A percentile compares a stretch with the other conserved stretches of the same genome.
Evolutionary conservation across 805 yeast species (phyloP).

Genomic region (Starmera caribaea): DNA sequence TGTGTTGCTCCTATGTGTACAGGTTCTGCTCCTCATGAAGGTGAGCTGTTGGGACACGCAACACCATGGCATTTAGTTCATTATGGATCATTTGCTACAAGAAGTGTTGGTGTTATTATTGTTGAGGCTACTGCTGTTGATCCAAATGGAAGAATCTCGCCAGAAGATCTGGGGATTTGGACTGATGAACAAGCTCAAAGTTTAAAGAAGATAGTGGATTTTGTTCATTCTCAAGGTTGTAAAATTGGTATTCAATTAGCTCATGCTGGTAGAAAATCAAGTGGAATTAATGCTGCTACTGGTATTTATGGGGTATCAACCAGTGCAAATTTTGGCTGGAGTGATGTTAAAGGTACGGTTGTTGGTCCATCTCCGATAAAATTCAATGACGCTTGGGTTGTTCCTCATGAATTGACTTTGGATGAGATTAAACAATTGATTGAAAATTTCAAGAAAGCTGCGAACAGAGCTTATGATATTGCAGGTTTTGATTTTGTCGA

Average conservation of each 20-base stretch:
- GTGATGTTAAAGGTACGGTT: constrained; percentile 25
- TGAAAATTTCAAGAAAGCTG: constrained; percentile 33
- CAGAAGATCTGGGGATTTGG: constrained; percentile 42
- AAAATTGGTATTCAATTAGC: constrained; percentile 43
- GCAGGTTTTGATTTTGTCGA: constrained; percentile 54
- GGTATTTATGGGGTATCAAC: constrained; percentile 23
- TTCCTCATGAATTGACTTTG: constrained; percentile 33
- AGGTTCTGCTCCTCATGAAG: constrained; percentile 28
- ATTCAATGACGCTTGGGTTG: constrained; percentile 11
- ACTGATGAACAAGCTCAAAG: constrained; percentile 36
- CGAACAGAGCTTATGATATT: constrained; percentile 36
- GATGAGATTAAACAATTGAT: constrained; percentile 33
- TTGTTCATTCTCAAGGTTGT: constrained; percentile 34
- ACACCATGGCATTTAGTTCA: constrained; percentile 40
- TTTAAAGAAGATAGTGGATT: constrained; percentile 31
- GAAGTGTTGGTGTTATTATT: constrained; percentile 41
- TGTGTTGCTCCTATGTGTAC: constrained; percentile 52
- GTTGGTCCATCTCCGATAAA: constrained; percentile 37
- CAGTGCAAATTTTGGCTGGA: constrained; percentile 30
- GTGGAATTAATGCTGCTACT: constrained; percentile 23
- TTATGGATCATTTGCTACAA: constrained; percentile 34
- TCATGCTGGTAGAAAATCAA: constrained; percentile 45
- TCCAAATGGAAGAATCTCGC: constrained; percentile 31
- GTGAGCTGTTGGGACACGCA: constrained; percentile 24
- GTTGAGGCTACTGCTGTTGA: constrained; percentile 36